Evolutionary conservation across 2,329 filamentous ascomycete species (phyloP).

Genomic region (Alternaria burnsii): DNA sequence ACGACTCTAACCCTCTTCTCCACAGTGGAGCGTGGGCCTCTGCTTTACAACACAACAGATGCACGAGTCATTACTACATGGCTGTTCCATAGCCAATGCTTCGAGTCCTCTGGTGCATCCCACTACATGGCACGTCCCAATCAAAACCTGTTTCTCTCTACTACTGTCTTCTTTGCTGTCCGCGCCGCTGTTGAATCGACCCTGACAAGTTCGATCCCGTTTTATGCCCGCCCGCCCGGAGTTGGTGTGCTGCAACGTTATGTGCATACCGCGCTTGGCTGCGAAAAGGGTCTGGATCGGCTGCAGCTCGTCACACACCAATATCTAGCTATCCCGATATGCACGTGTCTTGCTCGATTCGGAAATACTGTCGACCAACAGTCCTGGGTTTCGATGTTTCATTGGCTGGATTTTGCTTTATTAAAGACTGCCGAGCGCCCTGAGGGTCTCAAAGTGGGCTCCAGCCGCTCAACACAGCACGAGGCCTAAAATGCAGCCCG

Average conservation of each 20-base stretch:
- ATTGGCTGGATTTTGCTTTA: constrained; percentile 33
- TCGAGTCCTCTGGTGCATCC: background rate
- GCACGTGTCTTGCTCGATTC: constrained; percentile 23
- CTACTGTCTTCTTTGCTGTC: background rate
- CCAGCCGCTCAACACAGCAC: constrained; percentile 22
- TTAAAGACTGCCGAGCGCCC: constrained; percentile 7
- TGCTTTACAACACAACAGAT: constrained; percentile 18
- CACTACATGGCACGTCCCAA: background rate
- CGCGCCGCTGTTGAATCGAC: background rate
- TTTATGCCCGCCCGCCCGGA: constrained; percentile 13
- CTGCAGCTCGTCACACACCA: constrained; percentile 45
- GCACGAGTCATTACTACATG: constrained; percentile 12
- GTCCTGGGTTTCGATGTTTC: constrained; percentile 7
- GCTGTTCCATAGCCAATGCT: background rate
- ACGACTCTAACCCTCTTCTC: constrained; percentile 21
- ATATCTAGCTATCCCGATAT: constrained; percentile 34
- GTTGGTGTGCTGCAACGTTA: constrained; percentile 19
- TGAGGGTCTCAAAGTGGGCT: constrained; percentile 18
- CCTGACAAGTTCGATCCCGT: constrained; percentile 18
- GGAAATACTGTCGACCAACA: constrained; percentile 22
- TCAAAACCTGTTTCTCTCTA: background rate
- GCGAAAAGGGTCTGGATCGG: constrained; percentile 26
- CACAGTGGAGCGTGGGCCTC: constrained; percentile 31
- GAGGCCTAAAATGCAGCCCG: constrained; percentile 15
- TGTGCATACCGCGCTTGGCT: constrained; percentile 35